Evolutionary conservation across 2,329 filamentous ascomycete genomes (phyloP).

Genomic region (Ophiostoma novo-ulmi): DNA sequence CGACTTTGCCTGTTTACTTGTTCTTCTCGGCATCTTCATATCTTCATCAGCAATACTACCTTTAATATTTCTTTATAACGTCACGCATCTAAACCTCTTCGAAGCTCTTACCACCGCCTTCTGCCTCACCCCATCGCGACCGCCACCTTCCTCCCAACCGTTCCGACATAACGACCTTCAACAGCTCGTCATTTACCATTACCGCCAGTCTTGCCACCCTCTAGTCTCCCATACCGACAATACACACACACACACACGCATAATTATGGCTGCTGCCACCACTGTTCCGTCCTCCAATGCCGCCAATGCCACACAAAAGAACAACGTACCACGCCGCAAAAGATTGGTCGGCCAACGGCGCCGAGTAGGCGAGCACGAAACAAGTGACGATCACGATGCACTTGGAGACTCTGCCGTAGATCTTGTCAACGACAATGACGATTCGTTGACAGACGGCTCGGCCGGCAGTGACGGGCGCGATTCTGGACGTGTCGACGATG

Average conservation of each 20-base stretch:
- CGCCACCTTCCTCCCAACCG: background rate
- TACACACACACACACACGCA: background rate
- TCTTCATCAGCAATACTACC: background rate
- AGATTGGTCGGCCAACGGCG: constrained; percentile 63
- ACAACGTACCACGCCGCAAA: constrained; percentile 49
- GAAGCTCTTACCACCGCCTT: background rate
- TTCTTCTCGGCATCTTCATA: background rate
- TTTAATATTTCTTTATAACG: background rate
- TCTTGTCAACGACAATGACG: constrained; percentile 57
- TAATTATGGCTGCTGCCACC: constrained; percentile 25
- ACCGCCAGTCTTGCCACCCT: background rate
- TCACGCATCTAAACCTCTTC: background rate
- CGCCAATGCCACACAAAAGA: constrained; percentile 20
- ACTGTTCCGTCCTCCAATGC: constrained; percentile 18
- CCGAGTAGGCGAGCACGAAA: constrained; percentile 61
- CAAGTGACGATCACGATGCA: constrained; percentile 57
- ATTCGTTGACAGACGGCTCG: constrained; percentile 62
- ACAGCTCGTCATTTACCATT: background rate
- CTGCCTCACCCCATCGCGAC: background rate
- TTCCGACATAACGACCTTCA: background rate
- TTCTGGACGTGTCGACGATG: constrained; percentile 56
- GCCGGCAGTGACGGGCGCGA: constrained; percentile 54
- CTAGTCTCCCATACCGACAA: background rate
- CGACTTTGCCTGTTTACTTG: background rate
- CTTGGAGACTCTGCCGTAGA: constrained; percentile 45